phyloP scores from a whole-genome alignment of 2,329 filamentous ascomycete species.

The Neurospora sp. region DNA sequence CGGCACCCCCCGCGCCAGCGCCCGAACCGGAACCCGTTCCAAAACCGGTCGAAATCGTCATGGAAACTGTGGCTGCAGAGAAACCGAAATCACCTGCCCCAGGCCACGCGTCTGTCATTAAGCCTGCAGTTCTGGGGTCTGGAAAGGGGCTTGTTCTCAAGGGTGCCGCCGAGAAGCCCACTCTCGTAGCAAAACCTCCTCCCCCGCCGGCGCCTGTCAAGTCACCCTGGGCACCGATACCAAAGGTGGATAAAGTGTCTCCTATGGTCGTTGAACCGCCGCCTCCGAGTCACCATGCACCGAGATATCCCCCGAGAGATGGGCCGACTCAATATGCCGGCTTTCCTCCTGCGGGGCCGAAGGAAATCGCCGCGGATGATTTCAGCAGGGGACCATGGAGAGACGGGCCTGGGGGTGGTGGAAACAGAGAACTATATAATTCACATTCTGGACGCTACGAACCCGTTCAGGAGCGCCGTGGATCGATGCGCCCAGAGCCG shows the following conservation, averaged over 20 bases:
- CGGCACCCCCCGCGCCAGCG: conserved; percentile 21
- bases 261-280: conserved; percentile 51
- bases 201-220: conserved; percentile 61
- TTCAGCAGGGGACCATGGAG: conserved; percentile 79
- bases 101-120: conserved; percentile 31
- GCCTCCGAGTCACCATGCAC: conserved; percentile 22
- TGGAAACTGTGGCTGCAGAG: conserved; percentile 25
- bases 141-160: conserved; percentile 57
- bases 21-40: conserved; percentile 17
- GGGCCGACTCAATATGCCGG: conserved; percentile 32
- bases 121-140: conserved; percentile 36
- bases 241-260: conserved; percentile 72
- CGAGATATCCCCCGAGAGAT: conserved; percentile 46
- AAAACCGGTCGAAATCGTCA: conserved; percentile 9
- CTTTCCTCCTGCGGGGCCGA: conserved; percentile 41
- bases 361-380: conserved; percentile 88
- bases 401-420: conserved; percentile 50
- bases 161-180: conserved; percentile 59
- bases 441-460: conserved; percentile 93
- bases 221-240: conserved; percentile 83
- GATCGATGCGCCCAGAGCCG: conserved; percentile 54
- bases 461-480: conserved; percentile 70
- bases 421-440: conserved; percentile 73
- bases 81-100: conserved; percentile 35
- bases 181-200: conserved; percentile 62